Percentiles rank a stretch among this genome's conserved stretches.
phyloP scores from a whole-genome alignment of 805 yeast genomes.

The Wickerhamomyces rabaulensis region DNA sequence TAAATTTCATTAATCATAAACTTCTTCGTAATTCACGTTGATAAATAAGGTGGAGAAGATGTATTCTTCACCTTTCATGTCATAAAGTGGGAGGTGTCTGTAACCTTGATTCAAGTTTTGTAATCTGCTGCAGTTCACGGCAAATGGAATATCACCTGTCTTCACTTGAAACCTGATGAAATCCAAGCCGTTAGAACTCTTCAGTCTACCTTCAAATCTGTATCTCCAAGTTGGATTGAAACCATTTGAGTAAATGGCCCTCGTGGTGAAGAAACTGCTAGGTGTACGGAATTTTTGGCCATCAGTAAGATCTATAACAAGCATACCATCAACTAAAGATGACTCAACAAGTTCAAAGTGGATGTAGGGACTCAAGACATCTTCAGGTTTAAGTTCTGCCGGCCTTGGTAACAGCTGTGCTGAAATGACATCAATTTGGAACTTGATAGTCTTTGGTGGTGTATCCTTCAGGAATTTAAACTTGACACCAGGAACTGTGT shows the following conservation, averaged over 20 bases:
- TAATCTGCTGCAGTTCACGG: constrained; percentile 56
- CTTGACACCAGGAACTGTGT: constrained; percentile 19
- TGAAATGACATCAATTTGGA: constrained; percentile 52
- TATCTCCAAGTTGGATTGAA: constrained; percentile 84
- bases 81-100: constrained; percentile 74
- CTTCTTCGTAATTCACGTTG: constrained; percentile 16
- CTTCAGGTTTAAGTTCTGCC: constrained; percentile 40
- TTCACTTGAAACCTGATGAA: constrained; percentile 53
- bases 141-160: constrained; percentile 41
- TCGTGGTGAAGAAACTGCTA: constrained; percentile 16
- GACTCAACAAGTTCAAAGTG: constrained; percentile 56
- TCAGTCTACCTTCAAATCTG: constrained; percentile 36
- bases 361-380: constrained; percentile 55
- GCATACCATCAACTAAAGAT: constrained; percentile 13
- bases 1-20: background rate
- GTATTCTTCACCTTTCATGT: constrained; percentile 74
- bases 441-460: constrained; percentile 10
- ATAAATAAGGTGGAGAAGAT: constrained; percentile 53
- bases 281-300: background rate
- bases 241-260: constrained; percentile 58
- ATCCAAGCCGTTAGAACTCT: constrained; percentile 39
- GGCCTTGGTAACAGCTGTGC: constrained; percentile 84
- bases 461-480: constrained; percentile 9
- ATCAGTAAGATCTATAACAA: constrained; percentile 8
- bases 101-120: constrained; percentile 71